These are phyloP conservation scores for Ceratobasidium sp. DNA, from an alignment of 1,284 basidiomycete species.

Conservation along the genomic window DNA sequence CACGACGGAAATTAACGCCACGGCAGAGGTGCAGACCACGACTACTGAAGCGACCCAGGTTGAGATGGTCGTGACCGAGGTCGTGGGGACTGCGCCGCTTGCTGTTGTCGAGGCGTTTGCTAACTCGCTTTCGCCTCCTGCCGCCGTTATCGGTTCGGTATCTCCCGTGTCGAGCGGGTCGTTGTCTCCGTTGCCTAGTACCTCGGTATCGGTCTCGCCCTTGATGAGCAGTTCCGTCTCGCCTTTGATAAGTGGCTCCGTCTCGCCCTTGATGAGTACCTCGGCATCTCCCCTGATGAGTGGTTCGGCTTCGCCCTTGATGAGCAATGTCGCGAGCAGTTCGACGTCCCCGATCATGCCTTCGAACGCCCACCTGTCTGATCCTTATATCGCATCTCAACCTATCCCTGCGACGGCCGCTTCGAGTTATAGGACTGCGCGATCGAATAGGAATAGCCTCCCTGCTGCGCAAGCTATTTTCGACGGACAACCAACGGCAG, in stretches of 20 bases:
- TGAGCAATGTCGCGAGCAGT: conserved; percentile 16
- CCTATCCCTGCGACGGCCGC: conserved; percentile 10
- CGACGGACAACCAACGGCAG: background rate
- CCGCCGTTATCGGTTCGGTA: conserved; percentile 1
- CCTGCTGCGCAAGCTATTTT: conserved; percentile 33
- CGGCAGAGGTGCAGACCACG: too few species aligned
- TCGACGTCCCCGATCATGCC: conserved; percentile 22
- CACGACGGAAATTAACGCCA: too few species aligned
- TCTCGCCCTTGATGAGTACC: too few species aligned
- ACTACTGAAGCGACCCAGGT: background rate
- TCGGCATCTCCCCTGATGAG: conserved; percentile 17
- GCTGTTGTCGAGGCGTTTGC: conserved; percentile 2
- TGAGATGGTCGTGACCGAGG: conserved; percentile 11
- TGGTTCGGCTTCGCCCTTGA: conserved; percentile 15
- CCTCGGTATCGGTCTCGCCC: conserved; percentile 3
- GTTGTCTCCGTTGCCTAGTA: conserved; percentile 14
- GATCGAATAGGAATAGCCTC: conserved; percentile 33
- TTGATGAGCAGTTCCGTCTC: conserved; percentile 18
- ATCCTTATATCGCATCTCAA: conserved; percentile 12
- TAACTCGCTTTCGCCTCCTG: conserved; percentile 19
- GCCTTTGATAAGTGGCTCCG: conserved; percentile 18
- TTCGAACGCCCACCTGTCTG: conserved; percentile 27
- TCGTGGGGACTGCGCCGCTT: background rate
- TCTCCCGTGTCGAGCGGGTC: conserved; percentile 24
- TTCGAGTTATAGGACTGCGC: conserved; percentile 39